phyloP scores from a whole-genome alignment of 306 rosid genomes.

The Vigna unguiculata region DNA sequence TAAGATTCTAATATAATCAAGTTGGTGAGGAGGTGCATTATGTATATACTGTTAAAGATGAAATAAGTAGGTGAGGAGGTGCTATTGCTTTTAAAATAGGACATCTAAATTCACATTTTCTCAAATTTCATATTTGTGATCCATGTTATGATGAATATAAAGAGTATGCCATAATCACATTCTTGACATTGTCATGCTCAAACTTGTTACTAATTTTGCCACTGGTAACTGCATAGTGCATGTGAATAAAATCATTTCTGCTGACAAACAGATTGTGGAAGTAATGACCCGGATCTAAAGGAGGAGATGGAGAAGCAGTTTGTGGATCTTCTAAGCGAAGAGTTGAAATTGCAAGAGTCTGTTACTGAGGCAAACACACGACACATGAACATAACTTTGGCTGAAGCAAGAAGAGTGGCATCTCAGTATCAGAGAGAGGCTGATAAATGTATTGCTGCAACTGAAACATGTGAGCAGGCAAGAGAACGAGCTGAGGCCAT shows the following conservation, averaged over 20 bases:
- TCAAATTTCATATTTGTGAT: constrained; percentile 26
- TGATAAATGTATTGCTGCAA: constrained; percentile 89
- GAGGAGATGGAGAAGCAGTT: constrained; percentile 97
- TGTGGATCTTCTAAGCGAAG: constrained; percentile 91
- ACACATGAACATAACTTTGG: constrained; percentile 86
- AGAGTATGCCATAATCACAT: constrained; percentile 6
- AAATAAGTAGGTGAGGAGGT: constrained; percentile 2
- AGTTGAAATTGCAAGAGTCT: constrained; percentile 87
- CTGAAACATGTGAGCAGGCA: constrained; percentile 96
- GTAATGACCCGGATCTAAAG: constrained; percentile 89
- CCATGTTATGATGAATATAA: constrained; percentile 7
- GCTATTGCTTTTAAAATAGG: constrained; percentile 17
- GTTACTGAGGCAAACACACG: constrained; percentile 74
- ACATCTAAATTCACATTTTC: constrained; percentile 13
- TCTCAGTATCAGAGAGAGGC: constrained; percentile 97
- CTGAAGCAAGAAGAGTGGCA: constrained; percentile 88
- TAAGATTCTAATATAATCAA: constrained; percentile 2
- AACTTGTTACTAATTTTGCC: constrained; percentile 23
- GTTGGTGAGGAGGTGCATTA: constrained; percentile 3
- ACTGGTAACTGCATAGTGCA: constrained; percentile 8
- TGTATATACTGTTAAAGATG: constrained; percentile 1
- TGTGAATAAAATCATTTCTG: constrained; percentile 35
- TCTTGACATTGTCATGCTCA: constrained; percentile 2
- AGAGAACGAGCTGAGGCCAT: constrained; percentile 79
- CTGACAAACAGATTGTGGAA: constrained; percentile 76